Evolutionary conservation across 805 yeast genomes (phyloP), one percentile per base, ranked within the genome.

Genomic region (Saturnispora halmiae): DNA sequence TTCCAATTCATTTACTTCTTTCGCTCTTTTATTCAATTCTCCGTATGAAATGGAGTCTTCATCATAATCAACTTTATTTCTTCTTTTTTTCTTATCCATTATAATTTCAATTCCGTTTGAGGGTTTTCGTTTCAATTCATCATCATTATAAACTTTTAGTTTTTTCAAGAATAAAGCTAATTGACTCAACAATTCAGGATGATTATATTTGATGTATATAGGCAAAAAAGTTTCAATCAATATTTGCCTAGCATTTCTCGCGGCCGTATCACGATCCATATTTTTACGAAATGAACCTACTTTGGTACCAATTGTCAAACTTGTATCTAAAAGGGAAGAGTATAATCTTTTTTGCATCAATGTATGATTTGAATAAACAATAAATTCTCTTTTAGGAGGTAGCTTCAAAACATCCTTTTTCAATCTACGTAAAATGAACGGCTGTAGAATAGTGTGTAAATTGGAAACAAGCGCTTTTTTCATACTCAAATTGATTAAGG

Each of bases 321-420:
- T 33, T 10, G 38, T 34, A 13, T 43, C 40, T 14, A 47, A 38
- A 22, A 45, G 26, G 6, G 27, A 29, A 4, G 43, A 34, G 25
- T 87, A 62, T n/a, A 67, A 64, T 24, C 68, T 22, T 4, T 38
- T 70, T 60, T 90, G 98, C 30, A 66, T 52, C 0, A 65, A 58
- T 0, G 90, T 72, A 43, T 90, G 58, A 3, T 80, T 74, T 5
- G 85, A 74, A 58, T 83, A 86, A 2, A 90, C 67, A 32, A 85
- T 72, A 53, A 86, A 90, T 59, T 90, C 98, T 46, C 92, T 77
- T 59, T 92, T 92, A 1, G 90, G 82, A 1, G 96, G 97, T 41
- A 92, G 64, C 22, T 67, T 69, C 14, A 82, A 65, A 1, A 84
- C 95, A 42, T 76, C 80, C 40, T 68, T 72, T 55, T 90, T 90